Percentiles rank a stretch among this genome's conserved stretches.
These are phyloP conservation scores for Pleurotus tuber-regium DNA, from an alignment of 768 basidiomycete species.

Conservation along the genomic window DNA sequence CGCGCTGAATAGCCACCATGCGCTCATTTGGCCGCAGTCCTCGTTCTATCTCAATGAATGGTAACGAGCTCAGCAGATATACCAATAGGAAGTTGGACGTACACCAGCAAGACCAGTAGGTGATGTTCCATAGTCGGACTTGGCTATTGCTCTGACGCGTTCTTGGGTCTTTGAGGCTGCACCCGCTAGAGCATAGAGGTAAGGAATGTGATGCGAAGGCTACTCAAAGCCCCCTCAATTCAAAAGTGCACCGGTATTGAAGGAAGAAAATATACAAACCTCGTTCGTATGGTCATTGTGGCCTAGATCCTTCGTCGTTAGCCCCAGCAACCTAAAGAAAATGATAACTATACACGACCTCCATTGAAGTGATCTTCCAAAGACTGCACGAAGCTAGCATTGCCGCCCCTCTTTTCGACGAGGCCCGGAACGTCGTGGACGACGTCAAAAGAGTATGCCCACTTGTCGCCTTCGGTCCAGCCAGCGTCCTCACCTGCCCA, in stretches of 20 bases:
- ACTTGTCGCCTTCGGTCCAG: constrained; percentile 76
- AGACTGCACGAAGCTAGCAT: constrained; percentile 59
- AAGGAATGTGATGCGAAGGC: constrained; percentile 88
- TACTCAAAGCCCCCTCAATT: too few relatives aligned
- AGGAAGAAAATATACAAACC: constrained; percentile 30
- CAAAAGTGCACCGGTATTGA: not conserved
- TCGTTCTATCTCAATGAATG: constrained; percentile 75
- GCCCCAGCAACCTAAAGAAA: not conserved
- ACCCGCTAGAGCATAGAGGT: constrained; percentile 72
- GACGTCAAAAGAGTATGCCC: constrained; percentile 77
- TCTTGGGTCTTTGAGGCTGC: constrained; percentile 71
- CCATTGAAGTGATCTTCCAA: constrained; percentile 56
- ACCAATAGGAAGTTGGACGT: constrained; percentile 14
- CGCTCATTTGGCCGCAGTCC: constrained; percentile 90
- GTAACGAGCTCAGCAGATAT: not conserved
- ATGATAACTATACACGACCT: constrained; percentile 24
- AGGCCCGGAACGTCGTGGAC: constrained; percentile 67
- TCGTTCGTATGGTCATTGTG: constrained; percentile 86
- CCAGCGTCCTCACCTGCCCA: constrained; percentile 74
- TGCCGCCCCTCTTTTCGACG: constrained; percentile 64
- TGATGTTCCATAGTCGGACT: constrained; percentile 62
- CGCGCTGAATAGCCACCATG: constrained; percentile 82
- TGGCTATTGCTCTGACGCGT: constrained; percentile 66
- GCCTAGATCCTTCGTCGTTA: constrained; percentile 18
- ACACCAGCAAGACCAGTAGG: constrained; percentile 73